Evolutionary conservation across 140 eudicot genomes (phyloP), one percentile per base, ranked within the genome.

Genomic region (Erigeron philadelphicus): DNA sequence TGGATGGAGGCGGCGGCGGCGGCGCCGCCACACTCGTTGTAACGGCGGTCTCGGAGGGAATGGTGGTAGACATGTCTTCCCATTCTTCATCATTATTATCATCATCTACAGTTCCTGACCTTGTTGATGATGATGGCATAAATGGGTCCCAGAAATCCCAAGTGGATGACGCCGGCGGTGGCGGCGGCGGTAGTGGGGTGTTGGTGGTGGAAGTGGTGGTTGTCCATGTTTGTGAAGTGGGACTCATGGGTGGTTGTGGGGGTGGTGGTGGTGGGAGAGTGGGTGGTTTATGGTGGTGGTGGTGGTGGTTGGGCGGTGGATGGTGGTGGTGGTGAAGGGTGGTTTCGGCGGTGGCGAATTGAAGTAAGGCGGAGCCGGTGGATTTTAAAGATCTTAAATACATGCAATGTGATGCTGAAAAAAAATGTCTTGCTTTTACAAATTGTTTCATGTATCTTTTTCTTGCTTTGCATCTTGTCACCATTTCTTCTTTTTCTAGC

Each of bases 81-180:
- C 97, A 87, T 68, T 85, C 94, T 77, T 89, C 94, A 52, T 89
- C 96, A 7, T 77, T 77, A 11, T 89, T 88, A 64, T 89, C 96
- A 10, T 89, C 96, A 7, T 78, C 82, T 7, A 72, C 82, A 5
- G 84, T 85, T 15, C 55, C 95, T 12, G 90, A 73, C 85, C 95
- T 70, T 0, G 90, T 78, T 18, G 95, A 71, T 18, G 95, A 71
- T 18, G 95, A 67, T 56, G 90, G 95, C 88, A 85, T 81, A 31
- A 93, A 93, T 11, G 98, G 97, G 83, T 89, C 95, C 96, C 96
- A 93, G 81, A 89, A 93, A 65, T 93, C 98, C 98, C 98, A 93
- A 0, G 84, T 81, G 21, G 95, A 81, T 41, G 84, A 73, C 3
- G 79, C 66, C 6, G 96, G 96, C 0, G 96, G 97, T 7, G 97